These are phyloP conservation scores for Monosporascus sp. DNA, from an alignment of 2,329 filamentous ascomycete species.

Conservation along the genomic window DNA sequence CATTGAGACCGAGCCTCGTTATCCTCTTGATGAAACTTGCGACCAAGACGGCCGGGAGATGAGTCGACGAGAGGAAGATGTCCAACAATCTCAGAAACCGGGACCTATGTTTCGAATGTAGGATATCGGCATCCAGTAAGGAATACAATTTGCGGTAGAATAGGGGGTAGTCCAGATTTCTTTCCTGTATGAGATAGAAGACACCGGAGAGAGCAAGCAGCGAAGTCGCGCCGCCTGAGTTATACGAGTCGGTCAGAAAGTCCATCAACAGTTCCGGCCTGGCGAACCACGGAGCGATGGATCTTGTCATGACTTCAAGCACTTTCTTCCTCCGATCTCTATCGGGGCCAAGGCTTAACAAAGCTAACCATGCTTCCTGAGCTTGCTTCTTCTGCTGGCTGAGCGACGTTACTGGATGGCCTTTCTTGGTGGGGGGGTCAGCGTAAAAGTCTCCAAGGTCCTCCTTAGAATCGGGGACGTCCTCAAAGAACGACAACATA, in stretches of 20 bases:
- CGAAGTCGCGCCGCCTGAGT: constrained; percentile 79
- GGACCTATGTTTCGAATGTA: constrained; percentile 92
- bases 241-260: constrained; percentile 91
- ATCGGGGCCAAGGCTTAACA: constrained; percentile 63
- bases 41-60: constrained; percentile 84
- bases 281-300: constrained; percentile 83
- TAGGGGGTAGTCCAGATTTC: constrained; percentile 91
- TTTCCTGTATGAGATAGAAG: constrained; percentile 88
- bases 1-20: constrained; percentile 75
- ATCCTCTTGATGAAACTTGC: constrained; percentile 97
- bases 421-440: constrained; percentile 58
- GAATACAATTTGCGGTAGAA: constrained; percentile 96
- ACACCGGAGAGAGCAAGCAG: constrained; percentile 86
- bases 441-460: constrained; percentile 67
- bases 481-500: constrained; percentile 62
- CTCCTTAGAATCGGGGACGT: constrained; percentile 60
- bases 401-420: constrained; percentile 60
- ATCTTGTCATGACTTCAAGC: constrained; percentile 67
- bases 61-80: constrained; percentile 83
- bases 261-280: constrained; percentile 89
- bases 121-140: constrained; percentile 74
- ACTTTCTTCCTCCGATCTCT: constrained; percentile 75
- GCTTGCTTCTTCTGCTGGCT: constrained; percentile 71
- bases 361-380: constrained; percentile 79
- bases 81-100: constrained; percentile 90